Percentiles rank a stretch among this genome's conserved stretches.
phyloP scores from a whole-genome alignment of 1,284 basidiomycete genomes.

The Cutaneotrichosporon mucoides region DNA sequence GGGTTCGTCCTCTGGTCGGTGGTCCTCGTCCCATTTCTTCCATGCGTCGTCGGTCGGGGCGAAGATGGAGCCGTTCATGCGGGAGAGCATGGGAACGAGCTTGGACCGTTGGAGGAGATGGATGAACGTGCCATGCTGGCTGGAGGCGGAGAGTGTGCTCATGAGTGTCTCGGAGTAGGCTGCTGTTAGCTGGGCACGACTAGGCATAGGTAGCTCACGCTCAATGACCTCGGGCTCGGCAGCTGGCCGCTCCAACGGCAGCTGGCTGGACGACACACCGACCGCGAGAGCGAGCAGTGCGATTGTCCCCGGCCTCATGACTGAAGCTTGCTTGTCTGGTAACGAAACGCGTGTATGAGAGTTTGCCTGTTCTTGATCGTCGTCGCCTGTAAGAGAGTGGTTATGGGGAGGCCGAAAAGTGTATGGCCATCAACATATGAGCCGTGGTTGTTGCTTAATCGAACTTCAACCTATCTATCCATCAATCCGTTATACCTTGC shows the following conservation, averaged over 20 bases:
- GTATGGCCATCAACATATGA: too few species aligned
- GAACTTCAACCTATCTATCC: too few species aligned
- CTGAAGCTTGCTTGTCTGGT: not conserved
- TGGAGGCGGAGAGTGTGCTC: constrained; percentile 69
- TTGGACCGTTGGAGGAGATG: constrained; percentile 76
- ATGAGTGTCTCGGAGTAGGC: constrained; percentile 55
- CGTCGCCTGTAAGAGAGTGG: not conserved
- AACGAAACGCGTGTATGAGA: too few species aligned
- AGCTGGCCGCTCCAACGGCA: not conserved
- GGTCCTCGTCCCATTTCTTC: constrained; percentile 42
- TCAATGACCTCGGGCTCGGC: not conserved
- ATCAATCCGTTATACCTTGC: too few species aligned
- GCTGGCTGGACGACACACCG: not conserved
- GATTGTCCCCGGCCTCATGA: not conserved
- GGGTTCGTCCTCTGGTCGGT: constrained; percentile 21
- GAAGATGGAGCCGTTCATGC: constrained; percentile 78
- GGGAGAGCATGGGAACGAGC: constrained; percentile 87
- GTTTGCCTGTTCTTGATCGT: too few species aligned
- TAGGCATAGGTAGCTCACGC: not conserved
- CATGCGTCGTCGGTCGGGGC: constrained; percentile 94
- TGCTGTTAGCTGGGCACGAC: not conserved
- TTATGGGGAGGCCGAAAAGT: too few species aligned
- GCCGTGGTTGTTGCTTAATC: too few species aligned
- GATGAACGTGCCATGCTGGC: constrained; percentile 75
- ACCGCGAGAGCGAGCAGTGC: not conserved